phyloP scores from a whole-genome alignment of 1,284 basidiomycete genomes.

The Ustilago loliicola region DNA sequence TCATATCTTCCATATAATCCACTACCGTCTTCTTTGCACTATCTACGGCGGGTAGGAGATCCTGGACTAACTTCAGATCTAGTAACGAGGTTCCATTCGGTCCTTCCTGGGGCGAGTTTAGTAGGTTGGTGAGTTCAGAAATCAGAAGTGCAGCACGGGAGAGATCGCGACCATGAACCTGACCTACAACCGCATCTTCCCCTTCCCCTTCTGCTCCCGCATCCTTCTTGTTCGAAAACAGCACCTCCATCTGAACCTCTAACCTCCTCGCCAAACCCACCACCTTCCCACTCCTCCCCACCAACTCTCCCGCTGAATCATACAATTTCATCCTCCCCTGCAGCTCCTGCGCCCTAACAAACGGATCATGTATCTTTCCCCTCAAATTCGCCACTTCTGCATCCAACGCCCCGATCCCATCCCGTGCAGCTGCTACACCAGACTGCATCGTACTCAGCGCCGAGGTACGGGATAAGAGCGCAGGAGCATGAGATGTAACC shows the following conservation, averaged over 20 bases:
- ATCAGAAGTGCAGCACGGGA: conserved; percentile 51
- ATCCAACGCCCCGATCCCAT: conserved; percentile 25
- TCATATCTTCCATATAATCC: conserved; percentile 65
- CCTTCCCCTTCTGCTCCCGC: conserved; percentile 3
- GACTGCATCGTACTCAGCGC: conserved; percentile 20
- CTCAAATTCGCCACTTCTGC: conserved; percentile 22
- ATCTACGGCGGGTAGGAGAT: conserved; percentile 42
- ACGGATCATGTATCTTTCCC: conserved; percentile 34
- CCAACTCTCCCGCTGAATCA: conserved; percentile 36
- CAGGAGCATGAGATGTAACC: conserved; percentile 36
- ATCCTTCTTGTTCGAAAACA: conserved; percentile 29
- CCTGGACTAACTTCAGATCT: conserved; percentile 41
- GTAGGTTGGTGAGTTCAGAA: conserved; percentile 35
- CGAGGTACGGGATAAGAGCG: conserved; percentile 23
- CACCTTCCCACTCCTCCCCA: conserved; percentile 27
- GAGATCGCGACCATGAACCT: conserved; percentile 48
- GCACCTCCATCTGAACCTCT: conserved; percentile 51
- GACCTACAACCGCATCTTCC: conserved; percentile 50
- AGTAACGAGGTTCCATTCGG: conserved; percentile 60
- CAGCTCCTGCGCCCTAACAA: conserved; percentile 17
- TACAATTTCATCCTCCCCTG: conserved; percentile 19
- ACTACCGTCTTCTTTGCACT: conserved; percentile 45
- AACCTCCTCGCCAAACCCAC: conserved; percentile 46
- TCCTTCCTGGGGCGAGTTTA: background rate
- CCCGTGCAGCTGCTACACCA: conserved; percentile 10